A percentile compares a stretch with the other conserved stretches of the same genome.
These are phyloP conservation scores for Fragilaria crotonensis DNA, from an alignment of 108 stramenopile genomes.

Conservation along the genomic window DNA sequence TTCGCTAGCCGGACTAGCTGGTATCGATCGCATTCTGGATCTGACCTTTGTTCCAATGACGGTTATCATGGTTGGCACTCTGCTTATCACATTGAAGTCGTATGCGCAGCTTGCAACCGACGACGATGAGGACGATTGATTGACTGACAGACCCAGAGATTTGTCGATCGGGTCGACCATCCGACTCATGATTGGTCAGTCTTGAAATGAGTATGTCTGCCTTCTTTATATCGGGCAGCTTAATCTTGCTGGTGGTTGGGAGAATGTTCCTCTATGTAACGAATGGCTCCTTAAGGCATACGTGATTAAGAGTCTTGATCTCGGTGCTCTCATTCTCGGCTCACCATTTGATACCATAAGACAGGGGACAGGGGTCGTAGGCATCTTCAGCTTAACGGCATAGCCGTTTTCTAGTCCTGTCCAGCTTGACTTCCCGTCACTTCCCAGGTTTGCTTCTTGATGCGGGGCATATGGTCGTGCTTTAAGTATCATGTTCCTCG, in stretches of 20 bases:
- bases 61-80: slow-evolving; percentile 6
- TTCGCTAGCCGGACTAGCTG: slow-evolving; percentile 21
- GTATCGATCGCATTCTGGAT: slow-evolving; percentile 38
- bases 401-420: too few species aligned
- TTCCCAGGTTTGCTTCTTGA: too few species aligned
- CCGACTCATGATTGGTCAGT: not conserved
- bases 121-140: slow-evolving; percentile 5
- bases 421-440: too few species aligned
- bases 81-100: not conserved
- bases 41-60: slow-evolving; percentile 20
- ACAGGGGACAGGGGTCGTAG: too few species aligned
- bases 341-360: too few species aligned
- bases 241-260: not conserved
- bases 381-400: too few species aligned
- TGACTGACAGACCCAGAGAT: too few species aligned
- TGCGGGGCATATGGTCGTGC: too few species aligned
- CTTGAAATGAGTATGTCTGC: not conserved
- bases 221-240: not conserved
- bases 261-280: not conserved
- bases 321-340: too few species aligned
- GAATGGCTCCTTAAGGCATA: not conserved
- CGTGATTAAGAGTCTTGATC: not conserved
- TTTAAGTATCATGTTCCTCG: too few species aligned
- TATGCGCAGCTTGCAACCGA: not conserved
- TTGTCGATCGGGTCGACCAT: not conserved